These are phyloP conservation scores for Cryptococcus wingfieldii DNA, from an alignment of 1,284 basidiomycete genomes.

Conservation along the genomic window DNA sequence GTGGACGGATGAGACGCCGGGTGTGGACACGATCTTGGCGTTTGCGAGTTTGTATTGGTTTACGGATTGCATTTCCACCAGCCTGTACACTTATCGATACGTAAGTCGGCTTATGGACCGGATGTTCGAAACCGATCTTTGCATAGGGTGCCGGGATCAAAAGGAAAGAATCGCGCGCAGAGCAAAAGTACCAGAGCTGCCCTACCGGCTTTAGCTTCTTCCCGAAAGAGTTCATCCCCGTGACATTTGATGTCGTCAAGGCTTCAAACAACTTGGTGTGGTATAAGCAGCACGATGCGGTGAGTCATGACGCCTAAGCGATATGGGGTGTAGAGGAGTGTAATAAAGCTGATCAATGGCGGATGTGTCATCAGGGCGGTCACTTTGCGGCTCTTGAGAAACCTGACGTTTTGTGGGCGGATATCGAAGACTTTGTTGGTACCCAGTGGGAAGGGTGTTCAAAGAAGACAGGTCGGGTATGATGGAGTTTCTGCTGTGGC, in stretches of 20 bases:
- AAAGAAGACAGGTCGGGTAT: no score
- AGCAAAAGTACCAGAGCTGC: conserved; percentile 33
- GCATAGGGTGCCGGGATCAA: conserved; percentile 17
- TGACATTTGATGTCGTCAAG: conserved; percentile 44
- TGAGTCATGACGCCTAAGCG: neutral
- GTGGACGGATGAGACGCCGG: conserved; percentile 43
- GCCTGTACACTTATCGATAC: conserved; percentile 49
- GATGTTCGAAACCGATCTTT: neutral
- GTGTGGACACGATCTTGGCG: conserved; percentile 36
- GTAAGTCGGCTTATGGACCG: conserved; percentile 17
- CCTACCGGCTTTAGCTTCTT: conserved; percentile 49
- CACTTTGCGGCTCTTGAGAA: conserved; percentile 51
- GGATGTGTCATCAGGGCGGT: conserved; percentile 34
- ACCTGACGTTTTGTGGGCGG: conserved; percentile 39
- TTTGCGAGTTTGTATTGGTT: conserved; percentile 49
- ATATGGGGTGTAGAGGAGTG: neutral
- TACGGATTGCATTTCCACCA: conserved; percentile 46
- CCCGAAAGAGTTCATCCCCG: conserved; percentile 43
- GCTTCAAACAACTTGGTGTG: conserved; percentile 39
- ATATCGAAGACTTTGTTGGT: conserved; percentile 40
- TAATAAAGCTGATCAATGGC: neutral
- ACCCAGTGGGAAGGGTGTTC: conserved; percentile 16
- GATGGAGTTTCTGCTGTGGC: no score
- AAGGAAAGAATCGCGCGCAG: conserved; percentile 15
- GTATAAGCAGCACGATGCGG: conserved; percentile 24